Percentiles rank a stretch among this genome's conserved stretches.
Evolutionary conservation across 164 flowering plant genomes (phyloP).

Genomic region (Liriodendron chinense): DNA sequence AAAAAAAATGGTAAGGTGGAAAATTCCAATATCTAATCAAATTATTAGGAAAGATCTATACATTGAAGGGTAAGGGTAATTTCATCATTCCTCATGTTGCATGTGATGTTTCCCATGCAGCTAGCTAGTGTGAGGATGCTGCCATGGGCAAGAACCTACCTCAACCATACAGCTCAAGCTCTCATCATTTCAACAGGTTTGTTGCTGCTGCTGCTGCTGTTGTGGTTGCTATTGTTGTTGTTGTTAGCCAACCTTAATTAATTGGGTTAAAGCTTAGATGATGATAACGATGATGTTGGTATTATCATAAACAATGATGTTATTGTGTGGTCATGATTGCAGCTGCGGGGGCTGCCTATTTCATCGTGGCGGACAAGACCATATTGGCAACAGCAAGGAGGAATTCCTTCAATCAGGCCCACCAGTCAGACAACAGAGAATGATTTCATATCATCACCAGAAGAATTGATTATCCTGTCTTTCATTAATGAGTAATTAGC

Average conservation of each 20-base stretch:
- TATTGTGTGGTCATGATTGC: conserved; percentile 10
- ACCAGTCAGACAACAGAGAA: neutral
- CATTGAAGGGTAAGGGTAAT: too few species aligned
- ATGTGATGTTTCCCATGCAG: conserved; percentile 35
- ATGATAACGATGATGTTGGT: neutral
- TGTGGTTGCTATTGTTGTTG: neutral
- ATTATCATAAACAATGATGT: neutral
- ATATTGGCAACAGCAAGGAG: conserved; percentile 68
- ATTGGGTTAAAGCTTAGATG: neutral
- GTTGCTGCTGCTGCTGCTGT: neutral
- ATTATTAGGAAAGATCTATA: too few species aligned
- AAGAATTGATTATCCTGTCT: too few species aligned
- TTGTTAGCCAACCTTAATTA: neutral
- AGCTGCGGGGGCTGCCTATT: conserved; percentile 89
- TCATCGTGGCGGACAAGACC: conserved; percentile 93
- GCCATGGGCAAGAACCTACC: conserved; percentile 93
- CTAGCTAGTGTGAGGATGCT: conserved; percentile 76
- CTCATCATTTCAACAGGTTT: conserved; percentile 80
- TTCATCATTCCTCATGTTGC: too few species aligned
- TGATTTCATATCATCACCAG: neutral
- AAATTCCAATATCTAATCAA: too few species aligned
- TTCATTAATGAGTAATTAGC: too few species aligned
- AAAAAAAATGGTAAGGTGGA: too few species aligned
- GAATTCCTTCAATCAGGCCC: conserved; percentile 53
- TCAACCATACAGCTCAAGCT: conserved; percentile 88